Percentiles rank a stretch among this genome's conserved stretches.
phyloP scores from a whole-genome alignment of 495 filamentous ascomycete species.

The Aspergillus egyptiacus region DNA sequence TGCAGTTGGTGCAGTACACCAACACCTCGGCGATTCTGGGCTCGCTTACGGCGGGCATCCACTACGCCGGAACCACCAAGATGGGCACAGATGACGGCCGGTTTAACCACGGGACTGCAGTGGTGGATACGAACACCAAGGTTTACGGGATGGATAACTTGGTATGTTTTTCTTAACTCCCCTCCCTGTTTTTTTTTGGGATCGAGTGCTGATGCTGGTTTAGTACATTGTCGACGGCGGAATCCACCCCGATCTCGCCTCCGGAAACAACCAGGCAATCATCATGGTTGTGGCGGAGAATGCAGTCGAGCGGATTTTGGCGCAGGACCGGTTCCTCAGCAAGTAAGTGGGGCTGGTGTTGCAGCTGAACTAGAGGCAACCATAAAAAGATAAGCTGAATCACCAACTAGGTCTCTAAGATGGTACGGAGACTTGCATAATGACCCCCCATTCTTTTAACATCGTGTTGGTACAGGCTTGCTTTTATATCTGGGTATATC shows the following conservation, averaged over 20 bases:
- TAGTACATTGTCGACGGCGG: constrained; percentile 23
- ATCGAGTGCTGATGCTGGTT: background rate
- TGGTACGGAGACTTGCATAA: too few species aligned
- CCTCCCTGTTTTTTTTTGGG: background rate
- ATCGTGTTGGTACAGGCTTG: too few species aligned
- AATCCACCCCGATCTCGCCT: constrained; percentile 32
- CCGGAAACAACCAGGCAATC: constrained; percentile 32
- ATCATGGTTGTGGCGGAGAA: constrained; percentile 34
- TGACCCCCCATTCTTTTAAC: too few species aligned
- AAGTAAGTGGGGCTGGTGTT: background rate
- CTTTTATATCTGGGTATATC: too few species aligned
- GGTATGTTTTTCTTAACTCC: constrained; percentile 17
- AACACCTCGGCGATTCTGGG: constrained; percentile 45
- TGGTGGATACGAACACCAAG: constrained; percentile 64
- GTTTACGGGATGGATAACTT: constrained; percentile 69
- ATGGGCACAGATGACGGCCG: constrained; percentile 63
- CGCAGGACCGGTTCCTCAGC: background rate
- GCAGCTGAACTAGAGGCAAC: too few species aligned
- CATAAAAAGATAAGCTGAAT: too few species aligned
- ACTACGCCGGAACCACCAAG: constrained; percentile 64
- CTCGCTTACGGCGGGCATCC: constrained; percentile 51
- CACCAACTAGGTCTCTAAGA: too few species aligned
- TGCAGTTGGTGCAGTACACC: constrained; percentile 34
- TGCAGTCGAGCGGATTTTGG: constrained; percentile 25
- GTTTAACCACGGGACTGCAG: constrained; percentile 48